A percentile compares a stretch with the other conserved stretches of the same genome.
Evolutionary conservation across 1,284 basidiomycete genomes (phyloP).

Genomic region (Cryptococcus sp.): DNA sequence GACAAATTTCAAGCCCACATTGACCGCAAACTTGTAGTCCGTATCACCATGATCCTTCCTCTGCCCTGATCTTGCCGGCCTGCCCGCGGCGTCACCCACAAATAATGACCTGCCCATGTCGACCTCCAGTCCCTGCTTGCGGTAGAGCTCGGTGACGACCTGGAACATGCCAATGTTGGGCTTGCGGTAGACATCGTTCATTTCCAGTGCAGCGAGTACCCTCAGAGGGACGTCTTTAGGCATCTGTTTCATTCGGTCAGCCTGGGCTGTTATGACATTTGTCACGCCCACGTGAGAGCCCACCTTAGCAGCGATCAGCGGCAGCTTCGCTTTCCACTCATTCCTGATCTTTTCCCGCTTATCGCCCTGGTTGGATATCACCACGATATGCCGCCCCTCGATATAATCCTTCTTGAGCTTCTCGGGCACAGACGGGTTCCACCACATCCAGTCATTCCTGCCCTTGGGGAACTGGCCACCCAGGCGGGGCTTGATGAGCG

Average conservation of each 20-base stretch:
- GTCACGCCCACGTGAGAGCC: slow-evolving; percentile 26
- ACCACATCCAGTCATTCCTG: slow-evolving; percentile 69
- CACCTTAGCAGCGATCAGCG: slow-evolving; percentile 65
- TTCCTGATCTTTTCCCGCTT: slow-evolving; percentile 49
- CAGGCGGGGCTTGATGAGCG: slow-evolving; percentile 65
- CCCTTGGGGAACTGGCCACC: slow-evolving; percentile 54
- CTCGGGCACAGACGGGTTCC: slow-evolving; percentile 62
- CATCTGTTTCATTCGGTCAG: slow-evolving; percentile 55
- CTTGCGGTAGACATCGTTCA: slow-evolving; percentile 74
- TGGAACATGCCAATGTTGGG: slow-evolving; percentile 86
- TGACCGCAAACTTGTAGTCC: slow-evolving; percentile 81
- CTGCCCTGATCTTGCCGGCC: slow-evolving; percentile 45
- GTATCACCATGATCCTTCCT: slow-evolving; percentile 67
- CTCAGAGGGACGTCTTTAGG: slow-evolving; percentile 67
- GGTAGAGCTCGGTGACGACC: slow-evolving; percentile 63
- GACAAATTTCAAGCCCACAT: slow-evolving; percentile 66
- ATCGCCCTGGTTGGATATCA: slow-evolving; percentile 75
- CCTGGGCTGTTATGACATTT: background rate
- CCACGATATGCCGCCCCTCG: slow-evolving; percentile 70
- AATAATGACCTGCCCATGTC: slow-evolving; percentile 69
- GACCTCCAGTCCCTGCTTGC: slow-evolving; percentile 60
- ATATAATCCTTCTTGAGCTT: slow-evolving; percentile 62
- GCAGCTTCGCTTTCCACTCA: slow-evolving; percentile 73
- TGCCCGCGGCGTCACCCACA: slow-evolving; percentile 87
- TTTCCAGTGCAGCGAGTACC: slow-evolving; percentile 63